A percentile compares a stretch with the other conserved stretches of the same genome.
Evolutionary conservation across 495 filamentous ascomycete genomes (phyloP).

Genomic region (Penicillium longicatenatum): DNA sequence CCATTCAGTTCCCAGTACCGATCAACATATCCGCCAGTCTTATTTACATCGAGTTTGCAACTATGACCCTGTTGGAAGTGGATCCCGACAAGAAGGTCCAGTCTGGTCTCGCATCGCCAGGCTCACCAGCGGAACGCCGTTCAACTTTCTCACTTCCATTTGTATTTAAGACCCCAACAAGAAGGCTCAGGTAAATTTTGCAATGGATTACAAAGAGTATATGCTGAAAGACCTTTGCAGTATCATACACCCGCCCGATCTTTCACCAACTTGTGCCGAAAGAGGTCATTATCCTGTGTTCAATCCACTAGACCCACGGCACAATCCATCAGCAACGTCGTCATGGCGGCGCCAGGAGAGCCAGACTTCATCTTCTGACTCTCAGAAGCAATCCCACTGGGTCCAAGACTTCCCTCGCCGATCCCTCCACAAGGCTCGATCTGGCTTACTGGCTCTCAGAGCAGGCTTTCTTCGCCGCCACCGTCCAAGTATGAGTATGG

Average conservation of each 20-base stretch:
- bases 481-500: not conserved
- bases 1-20: not conserved
- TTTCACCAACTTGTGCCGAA: slow-evolving; percentile 31
- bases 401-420: slow-evolving; percentile 31
- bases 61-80: not conserved
- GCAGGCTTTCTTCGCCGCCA: slow-evolving; percentile 30
- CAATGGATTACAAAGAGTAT: not conserved
- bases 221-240: slow-evolving; percentile 3
- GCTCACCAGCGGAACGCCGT: not conserved
- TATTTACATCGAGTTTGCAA: not conserved
- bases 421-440: slow-evolving; percentile 38
- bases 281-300: slow-evolving; percentile 41
- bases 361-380: slow-evolving; percentile 13
- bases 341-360: slow-evolving; percentile 14
- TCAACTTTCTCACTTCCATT: not conserved
- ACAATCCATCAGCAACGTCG: slow-evolving; percentile 28
- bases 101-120: not conserved
- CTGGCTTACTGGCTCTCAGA: slow-evolving; percentile 34
- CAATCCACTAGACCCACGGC: slow-evolving; percentile 37
- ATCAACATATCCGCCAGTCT: not conserved
- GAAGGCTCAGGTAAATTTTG: slow-evolving; percentile 26
- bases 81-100: not conserved
- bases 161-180: slow-evolving; percentile 18
- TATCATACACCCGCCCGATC: slow-evolving; percentile 6
- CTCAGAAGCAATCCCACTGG: slow-evolving; percentile 25